Evolutionary conservation across 768 basidiomycete genomes (phyloP), one percentile per base, ranked within the genome.

Genomic region (Pulveroboletus sp.): DNA sequence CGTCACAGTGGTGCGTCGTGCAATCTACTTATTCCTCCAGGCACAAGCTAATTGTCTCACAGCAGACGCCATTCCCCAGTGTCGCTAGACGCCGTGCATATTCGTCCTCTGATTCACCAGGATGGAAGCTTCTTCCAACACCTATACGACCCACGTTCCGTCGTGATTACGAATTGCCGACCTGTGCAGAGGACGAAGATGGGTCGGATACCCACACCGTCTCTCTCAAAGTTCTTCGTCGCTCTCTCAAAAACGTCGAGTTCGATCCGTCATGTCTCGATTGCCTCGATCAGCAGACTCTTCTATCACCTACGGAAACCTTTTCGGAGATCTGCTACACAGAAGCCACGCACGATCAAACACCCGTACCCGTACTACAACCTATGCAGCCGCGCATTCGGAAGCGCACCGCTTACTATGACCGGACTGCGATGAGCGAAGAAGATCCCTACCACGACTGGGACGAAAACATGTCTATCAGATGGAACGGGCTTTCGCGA

Each of bases 251-350:
- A 46, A 62, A 68, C 51, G 64, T 73, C 54, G 68, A 71, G 45
- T 67, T 76, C 51, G 73, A 75, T 58, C 62, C 67, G 8, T 57
- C 68, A 7, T 73, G 73, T 54, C 67, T 76, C 18, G 63, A 73
- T 50, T 65, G 65, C 35, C 70, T 76, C 33, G 75, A 76, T 57
- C 64, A 74, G 18, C 69, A 73, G 51, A 69, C 76, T 0, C 67
- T 76, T 10, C 57, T 69, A 28, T 65, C 68, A 0, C 75, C 75
- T 9, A 58, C 66, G 3, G 71, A 73, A 24, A 65, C 73, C 24
- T 76, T 74, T 54, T 71, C 72, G 5, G 75, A 75, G 43, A 47
- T 72, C 2, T 76, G 75, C 52, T 76, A 73, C 49, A 56, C 68
- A 11, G 66, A 65, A 39, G 73, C 75, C 7, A 69, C 74, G n/a